Percentiles rank a stretch among this genome's conserved stretches.
phyloP scores from a whole-genome alignment of 257 asterid genomes.

The Nicotiana knightiana region DNA sequence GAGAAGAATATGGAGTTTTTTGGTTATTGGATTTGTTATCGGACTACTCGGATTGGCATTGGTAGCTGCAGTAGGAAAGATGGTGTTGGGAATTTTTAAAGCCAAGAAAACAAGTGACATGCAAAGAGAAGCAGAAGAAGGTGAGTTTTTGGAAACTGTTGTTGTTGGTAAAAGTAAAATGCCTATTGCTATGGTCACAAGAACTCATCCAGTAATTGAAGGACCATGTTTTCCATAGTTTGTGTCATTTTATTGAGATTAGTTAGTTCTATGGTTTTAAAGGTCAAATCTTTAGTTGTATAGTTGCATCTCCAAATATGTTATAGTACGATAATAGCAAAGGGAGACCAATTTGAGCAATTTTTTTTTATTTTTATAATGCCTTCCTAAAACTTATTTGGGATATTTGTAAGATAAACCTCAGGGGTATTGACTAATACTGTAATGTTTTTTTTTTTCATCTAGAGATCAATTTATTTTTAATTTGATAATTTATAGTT shows the following conservation, averaged over 20 bases:
- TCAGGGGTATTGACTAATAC: too few species aligned
- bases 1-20: slow-evolving; percentile 24
- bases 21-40: slow-evolving; percentile 45
- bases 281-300: background rate
- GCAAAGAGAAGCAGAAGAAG: slow-evolving; percentile 61
- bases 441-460: too few species aligned
- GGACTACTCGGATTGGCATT: slow-evolving; percentile 40
- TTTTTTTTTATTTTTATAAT: too few species aligned
- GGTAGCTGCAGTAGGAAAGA: slow-evolving; percentile 26
- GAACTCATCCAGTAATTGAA: slow-evolving; percentile 68
- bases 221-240: slow-evolving; percentile 38
- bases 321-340: too few species aligned
- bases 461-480: too few species aligned
- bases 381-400: too few species aligned
- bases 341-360: background rate
- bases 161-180: slow-evolving; percentile 61
- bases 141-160: slow-evolving; percentile 41
- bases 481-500: too few species aligned
- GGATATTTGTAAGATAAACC: too few species aligned
- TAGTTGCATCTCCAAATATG: background rate
- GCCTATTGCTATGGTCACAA: slow-evolving; percentile 60
- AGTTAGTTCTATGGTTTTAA: background rate
- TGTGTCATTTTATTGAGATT: background rate
- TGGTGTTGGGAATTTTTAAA: slow-evolving; percentile 25
- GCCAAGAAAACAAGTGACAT: slow-evolving; percentile 36